Conservation (phyloP, 2,329 filamentous ascomycete genomes). For the Aspergillus latus region DNA sequence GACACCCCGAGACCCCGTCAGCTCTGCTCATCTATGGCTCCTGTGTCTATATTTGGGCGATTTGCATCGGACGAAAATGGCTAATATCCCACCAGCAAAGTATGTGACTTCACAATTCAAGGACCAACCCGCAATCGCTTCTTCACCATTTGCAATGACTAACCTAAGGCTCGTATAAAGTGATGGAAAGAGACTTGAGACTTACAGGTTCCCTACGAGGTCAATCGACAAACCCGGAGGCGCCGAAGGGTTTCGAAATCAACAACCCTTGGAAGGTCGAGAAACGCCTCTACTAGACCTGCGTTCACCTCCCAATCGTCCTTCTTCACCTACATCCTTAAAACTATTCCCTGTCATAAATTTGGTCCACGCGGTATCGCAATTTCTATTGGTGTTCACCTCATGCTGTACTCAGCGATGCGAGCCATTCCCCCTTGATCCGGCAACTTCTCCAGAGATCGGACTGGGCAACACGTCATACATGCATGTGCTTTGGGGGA, state of each 20-base stretch:
- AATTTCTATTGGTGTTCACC: not conserved
- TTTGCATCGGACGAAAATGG: slow-evolving; percentile 19
- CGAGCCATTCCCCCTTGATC: not conserved
- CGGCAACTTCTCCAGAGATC: not conserved
- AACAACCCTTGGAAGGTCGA: slow-evolving; percentile 68
- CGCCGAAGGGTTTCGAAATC: slow-evolving; percentile 63
- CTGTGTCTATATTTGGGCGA: not conserved
- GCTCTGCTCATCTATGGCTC: not conserved
- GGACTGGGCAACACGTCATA: slow-evolving; percentile 3
- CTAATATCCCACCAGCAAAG: slow-evolving; percentile 56
- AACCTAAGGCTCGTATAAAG: slow-evolving; percentile 40
- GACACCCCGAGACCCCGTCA: slow-evolving; percentile 16
- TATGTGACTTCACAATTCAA: slow-evolving; percentile 35
- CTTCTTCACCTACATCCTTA: slow-evolving; percentile 14
- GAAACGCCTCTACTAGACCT: slow-evolving; percentile 39
- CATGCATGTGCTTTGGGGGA: slow-evolving; percentile 18
- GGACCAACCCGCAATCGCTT: not conserved
- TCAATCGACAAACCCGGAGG: slow-evolving; percentile 59
- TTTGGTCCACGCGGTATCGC: not conserved
- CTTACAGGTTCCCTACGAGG: slow-evolving; percentile 62
- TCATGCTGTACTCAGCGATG: not conserved
- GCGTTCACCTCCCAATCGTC: slow-evolving; percentile 18
- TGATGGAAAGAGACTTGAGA: slow-evolving; percentile 66
- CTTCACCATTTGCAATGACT: slow-evolving; percentile 4
- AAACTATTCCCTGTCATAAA: slow-evolving; percentile 12